A percentile compares a stretch with the other conserved stretches of the same genome.
Evolutionary conservation across 371 early-diverging fungal species (phyloP).

Genomic region (Lichtheimia hyalospora): DNA sequence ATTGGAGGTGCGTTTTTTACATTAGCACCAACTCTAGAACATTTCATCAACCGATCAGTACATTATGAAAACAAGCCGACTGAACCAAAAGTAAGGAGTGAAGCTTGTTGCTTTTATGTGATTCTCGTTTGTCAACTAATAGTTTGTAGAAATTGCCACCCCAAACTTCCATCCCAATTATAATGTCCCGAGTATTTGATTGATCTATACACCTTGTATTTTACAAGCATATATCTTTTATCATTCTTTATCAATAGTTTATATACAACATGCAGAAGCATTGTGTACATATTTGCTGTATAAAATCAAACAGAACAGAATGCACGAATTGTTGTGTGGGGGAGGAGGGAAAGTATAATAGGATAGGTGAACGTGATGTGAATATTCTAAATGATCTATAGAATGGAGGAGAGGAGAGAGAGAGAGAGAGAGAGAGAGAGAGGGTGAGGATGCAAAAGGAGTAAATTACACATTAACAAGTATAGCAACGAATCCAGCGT

Average conservation of each 20-base stretch:
- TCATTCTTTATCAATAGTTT: too few relatives aligned
- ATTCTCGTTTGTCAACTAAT: too few relatives aligned
- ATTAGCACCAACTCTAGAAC: slow-evolving; percentile 91
- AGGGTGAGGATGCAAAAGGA: not conserved
- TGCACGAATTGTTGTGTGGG: too few relatives aligned
- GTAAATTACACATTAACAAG: slow-evolving; percentile 3
- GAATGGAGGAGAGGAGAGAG: not conserved
- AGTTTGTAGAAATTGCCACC: too few relatives aligned
- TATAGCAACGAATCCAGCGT: slow-evolving; percentile 6
- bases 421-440: not conserved
- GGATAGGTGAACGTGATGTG: not conserved
- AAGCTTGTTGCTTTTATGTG: not conserved
- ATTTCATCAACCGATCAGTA: slow-evolving; percentile 63
- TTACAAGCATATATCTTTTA: too few relatives aligned
- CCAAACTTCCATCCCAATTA: too few relatives aligned
- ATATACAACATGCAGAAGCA: too few relatives aligned
- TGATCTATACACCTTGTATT: too few relatives aligned
- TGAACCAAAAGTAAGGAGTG: not conserved
- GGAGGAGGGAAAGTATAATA: not conserved
- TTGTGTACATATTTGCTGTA: too few relatives aligned
- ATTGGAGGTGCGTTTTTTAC: slow-evolving; percentile 92
- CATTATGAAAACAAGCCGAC: slow-evolving; percentile 60
- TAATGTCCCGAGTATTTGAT: too few relatives aligned
- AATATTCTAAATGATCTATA: too few relatives aligned
- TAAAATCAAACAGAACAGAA: too few relatives aligned